Evolutionary conservation across 257 asterid genomes (phyloP).

Genomic region (Solanum clarkiae): DNA sequence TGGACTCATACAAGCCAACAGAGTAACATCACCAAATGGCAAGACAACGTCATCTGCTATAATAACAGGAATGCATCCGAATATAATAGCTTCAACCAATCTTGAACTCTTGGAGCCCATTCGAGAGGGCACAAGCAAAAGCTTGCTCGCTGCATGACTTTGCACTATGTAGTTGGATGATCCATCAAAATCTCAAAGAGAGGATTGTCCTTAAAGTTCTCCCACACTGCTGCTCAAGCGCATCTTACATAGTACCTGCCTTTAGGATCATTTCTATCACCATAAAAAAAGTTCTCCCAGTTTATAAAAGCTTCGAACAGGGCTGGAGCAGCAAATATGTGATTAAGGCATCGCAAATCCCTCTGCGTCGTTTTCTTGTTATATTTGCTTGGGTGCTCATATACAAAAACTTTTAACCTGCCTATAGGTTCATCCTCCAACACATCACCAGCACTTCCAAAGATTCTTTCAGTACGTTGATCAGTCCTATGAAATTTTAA

Average conservation of each 20-base stretch:
- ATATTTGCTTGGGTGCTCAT: slow-evolving; percentile 61
- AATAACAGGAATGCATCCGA: slow-evolving; percentile 40
- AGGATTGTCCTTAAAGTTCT: not conserved
- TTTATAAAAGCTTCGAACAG: slow-evolving; percentile 27
- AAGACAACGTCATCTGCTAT: slow-evolving; percentile 74
- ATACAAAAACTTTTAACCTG: slow-evolving; percentile 27
- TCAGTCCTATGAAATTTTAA: slow-evolving; percentile 7
- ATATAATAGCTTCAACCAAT: too few relatives aligned
- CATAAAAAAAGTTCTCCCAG: slow-evolving; percentile 33
- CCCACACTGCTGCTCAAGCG: not conserved
- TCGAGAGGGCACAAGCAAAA: too few relatives aligned
- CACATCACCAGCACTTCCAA: slow-evolving; percentile 89
- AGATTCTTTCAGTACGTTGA: slow-evolving; percentile 25
- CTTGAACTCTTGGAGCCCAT: too few relatives aligned
- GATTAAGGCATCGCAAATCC: slow-evolving; percentile 74
- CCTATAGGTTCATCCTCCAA: slow-evolving; percentile 79
- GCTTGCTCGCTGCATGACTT: too few relatives aligned
- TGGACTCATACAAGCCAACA: slow-evolving; percentile 30
- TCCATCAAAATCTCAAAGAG: too few relatives aligned
- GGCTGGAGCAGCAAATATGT: slow-evolving; percentile 89
- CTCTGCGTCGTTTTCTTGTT: slow-evolving; percentile 51
- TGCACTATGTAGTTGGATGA: too few relatives aligned
- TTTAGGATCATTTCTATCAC: slow-evolving; percentile 66
- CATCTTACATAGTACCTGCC: slow-evolving; percentile 79
- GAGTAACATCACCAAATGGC: slow-evolving; percentile 80